phyloP scores from a whole-genome alignment of 768 basidiomycete species.

The Hebeloma cylindrosporum region DNA sequence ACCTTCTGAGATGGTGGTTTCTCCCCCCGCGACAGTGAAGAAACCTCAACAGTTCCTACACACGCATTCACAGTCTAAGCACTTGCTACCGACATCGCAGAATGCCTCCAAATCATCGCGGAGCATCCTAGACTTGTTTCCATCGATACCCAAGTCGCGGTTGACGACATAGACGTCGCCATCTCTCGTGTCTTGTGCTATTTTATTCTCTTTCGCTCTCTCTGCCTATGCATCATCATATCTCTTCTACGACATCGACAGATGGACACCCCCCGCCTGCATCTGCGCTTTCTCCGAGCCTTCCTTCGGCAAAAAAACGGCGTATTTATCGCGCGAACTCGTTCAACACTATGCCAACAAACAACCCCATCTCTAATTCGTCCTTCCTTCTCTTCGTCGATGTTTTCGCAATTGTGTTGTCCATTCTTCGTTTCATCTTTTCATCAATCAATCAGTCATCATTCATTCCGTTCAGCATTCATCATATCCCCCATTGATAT shows the following conservation, averaged over 20 bases:
- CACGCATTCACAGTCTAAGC: too few species aligned
- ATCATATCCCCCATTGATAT: background rate
- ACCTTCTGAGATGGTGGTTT: slow-evolving; percentile 20
- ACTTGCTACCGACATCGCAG: too few species aligned
- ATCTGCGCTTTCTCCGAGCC: background rate
- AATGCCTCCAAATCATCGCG: too few species aligned
- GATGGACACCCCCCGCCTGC: background rate
- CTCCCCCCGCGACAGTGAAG: too few species aligned
- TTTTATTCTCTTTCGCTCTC: background rate
- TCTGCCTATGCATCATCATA: background rate
- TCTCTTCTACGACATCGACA: background rate
- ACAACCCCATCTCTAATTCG: slow-evolving; percentile 5
- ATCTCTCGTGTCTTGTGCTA: background rate
- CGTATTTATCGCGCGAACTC: too few species aligned
- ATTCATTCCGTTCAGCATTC: background rate
- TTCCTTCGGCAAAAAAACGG: background rate
- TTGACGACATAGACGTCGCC: too few species aligned
- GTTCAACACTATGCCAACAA: background rate
- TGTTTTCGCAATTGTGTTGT: background rate
- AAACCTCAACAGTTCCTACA: too few species aligned
- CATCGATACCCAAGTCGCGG: too few species aligned
- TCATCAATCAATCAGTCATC: background rate
- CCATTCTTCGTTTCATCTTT: background rate
- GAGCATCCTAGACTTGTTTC: too few species aligned
- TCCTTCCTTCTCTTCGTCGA: background rate